These are phyloP conservation scores for Camellia oleifera DNA, from an alignment of 179 eudicot genomes.

Conservation along the genomic window DNA sequence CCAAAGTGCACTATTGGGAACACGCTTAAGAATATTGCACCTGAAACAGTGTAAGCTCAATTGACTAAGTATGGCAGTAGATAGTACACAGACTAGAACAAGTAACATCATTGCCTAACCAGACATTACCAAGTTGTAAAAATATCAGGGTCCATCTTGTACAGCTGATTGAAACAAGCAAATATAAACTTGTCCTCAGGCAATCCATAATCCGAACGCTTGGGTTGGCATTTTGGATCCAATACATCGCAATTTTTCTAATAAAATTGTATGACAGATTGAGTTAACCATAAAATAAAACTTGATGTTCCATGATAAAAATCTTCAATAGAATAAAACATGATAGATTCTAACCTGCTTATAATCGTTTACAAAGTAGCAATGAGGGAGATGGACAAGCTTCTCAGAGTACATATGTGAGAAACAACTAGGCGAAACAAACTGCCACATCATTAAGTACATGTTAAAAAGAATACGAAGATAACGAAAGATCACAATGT, in stretches of 20 bases:
- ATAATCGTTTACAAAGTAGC: constrained; percentile 94
- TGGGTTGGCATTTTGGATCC: constrained; percentile 61
- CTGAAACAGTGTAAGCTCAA: constrained; percentile 31
- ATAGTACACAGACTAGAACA: not conserved
- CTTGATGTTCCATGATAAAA: too few species aligned
- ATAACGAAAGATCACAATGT: not conserved
- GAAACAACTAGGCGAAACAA: constrained; percentile 76
- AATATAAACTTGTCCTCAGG: constrained; percentile 94
- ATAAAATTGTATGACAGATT: not conserved
- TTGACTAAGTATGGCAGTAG: not conserved
- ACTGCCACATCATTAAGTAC: constrained; percentile 45
- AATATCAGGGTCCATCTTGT: constrained; percentile 97
- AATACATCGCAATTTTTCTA: constrained; percentile 93
- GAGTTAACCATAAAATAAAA: not conserved
- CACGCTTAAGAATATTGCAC: constrained; percentile 97
- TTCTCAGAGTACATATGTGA: constrained; percentile 89
- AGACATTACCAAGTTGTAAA: constrained; percentile 69
- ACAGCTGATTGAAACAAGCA: constrained; percentile 96
- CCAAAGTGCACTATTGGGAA: constrained; percentile 94
- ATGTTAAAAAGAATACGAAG: not conserved
- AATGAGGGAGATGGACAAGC: constrained; percentile 93
- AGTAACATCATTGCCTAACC: not conserved
- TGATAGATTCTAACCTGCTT: constrained; percentile 58
- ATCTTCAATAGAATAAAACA: too few species aligned
- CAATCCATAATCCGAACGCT: constrained; percentile 90